phyloP scores from a whole-genome alignment of 257 asterid genomes.

The Rauvolfia tetraphylla region DNA sequence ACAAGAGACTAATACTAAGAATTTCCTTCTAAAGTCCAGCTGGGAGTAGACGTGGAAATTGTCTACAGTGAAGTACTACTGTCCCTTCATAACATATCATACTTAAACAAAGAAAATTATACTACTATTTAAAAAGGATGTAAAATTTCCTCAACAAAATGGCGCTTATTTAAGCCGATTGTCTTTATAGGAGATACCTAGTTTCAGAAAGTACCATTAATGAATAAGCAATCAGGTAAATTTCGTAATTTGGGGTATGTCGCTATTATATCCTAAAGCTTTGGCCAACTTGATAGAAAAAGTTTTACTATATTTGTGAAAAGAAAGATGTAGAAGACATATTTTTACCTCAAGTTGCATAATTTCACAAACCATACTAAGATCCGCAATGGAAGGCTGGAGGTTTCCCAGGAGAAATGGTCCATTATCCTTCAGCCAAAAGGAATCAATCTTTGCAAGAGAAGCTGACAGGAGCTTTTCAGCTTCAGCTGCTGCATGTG shows the following conservation, averaged over 20 bases:
- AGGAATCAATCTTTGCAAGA: conserved; percentile 53
- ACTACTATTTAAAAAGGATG: not conserved
- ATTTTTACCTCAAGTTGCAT: conserved; percentile 82
- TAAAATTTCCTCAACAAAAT: no score
- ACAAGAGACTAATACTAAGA: no score
- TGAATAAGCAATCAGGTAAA: no score
- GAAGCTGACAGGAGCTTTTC: conserved; percentile 60
- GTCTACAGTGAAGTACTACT: no score
- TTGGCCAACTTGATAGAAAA: not conserved
- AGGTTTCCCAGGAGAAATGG: conserved; percentile 67
- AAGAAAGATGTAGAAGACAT: conserved; percentile 3
- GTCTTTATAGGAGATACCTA: no score
- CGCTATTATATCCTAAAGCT: not conserved
- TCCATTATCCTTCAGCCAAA: conserved; percentile 76
- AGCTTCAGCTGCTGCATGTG: conserved; percentile 58
- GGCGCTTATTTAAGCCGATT: no score
- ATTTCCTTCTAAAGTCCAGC: no score
- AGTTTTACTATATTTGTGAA: not conserved
- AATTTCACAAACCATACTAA: conserved; percentile 80
- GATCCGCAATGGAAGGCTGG: conserved; percentile 89
- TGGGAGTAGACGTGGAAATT: no score
- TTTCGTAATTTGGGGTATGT: not conserved
- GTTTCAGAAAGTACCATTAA: no score
- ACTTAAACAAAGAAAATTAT: no score
- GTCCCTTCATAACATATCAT: no score